Conservation (phyloP, 345 rosid genomes). For the Brassica rapa region DNA sequence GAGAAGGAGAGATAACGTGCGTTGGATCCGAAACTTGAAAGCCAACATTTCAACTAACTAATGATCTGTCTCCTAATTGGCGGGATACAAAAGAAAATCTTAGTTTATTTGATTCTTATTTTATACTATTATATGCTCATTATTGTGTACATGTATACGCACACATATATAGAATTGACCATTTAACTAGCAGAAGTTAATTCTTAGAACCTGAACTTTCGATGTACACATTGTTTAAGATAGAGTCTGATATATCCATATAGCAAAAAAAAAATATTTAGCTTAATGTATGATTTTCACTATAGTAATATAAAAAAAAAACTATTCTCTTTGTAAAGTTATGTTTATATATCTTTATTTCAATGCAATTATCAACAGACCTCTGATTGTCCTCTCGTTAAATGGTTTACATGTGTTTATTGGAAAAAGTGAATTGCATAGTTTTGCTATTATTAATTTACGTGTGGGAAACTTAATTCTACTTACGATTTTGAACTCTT, state of each 20-base stretch:
- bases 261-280: not conserved
- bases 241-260: not conserved
- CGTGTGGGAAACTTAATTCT: not conserved
- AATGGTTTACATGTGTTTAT: not conserved
- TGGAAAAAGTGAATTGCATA: not conserved
- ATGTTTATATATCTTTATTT: not conserved
- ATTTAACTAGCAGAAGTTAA: conserved; percentile 4
- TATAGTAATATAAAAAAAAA: not conserved
- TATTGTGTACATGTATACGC: not conserved
- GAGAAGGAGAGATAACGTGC: conserved; percentile 34
- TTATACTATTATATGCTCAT: not conserved
- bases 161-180: conserved; percentile 5
- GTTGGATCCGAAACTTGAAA: conserved; percentile 50
- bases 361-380: not conserved
- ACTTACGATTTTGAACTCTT: not conserved
- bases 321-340: not conserved
- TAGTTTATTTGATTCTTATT: conserved; percentile 20
- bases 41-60: conserved; percentile 44
- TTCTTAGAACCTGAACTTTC: not conserved
- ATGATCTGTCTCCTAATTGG: conserved; percentile 44
- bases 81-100: conserved; percentile 31
- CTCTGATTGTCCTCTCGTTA: not conserved
- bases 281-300: not conserved
- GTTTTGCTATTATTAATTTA: not conserved
- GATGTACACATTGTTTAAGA: not conserved